Conservation (phyloP, 768 basidiomycete species). For the Pleurotus djamor region DNA sequence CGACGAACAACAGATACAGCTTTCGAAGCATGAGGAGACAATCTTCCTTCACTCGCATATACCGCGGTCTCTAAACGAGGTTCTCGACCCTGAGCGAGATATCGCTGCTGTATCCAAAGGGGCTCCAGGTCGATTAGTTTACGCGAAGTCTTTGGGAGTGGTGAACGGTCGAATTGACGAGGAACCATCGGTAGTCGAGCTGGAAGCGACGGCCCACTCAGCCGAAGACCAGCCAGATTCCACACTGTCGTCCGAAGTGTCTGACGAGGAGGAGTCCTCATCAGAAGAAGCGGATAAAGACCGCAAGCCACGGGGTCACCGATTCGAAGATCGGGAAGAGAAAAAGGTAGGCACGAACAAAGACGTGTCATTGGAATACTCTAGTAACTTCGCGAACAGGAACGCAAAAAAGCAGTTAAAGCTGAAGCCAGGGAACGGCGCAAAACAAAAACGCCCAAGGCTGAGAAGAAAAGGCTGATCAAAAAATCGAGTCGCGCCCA, state of each 20-base stretch:
- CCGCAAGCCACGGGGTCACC: constrained; percentile 76
- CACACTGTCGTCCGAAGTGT: constrained; percentile 18
- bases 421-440: constrained; percentile 85
- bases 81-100: constrained; percentile 94
- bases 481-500: constrained; percentile 44
- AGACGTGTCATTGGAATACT: background rate
- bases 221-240: constrained; percentile 7
- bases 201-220: background rate
- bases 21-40: constrained; percentile 71
- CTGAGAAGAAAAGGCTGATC: constrained; percentile 86
- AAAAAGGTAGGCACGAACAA: constrained; percentile 66
- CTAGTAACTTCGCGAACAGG: constrained; percentile 42
- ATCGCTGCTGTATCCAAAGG: constrained; percentile 73
- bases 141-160: constrained; percentile 83
- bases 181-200: background rate
- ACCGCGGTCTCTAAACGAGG: constrained; percentile 87
- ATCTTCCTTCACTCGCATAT: constrained; percentile 93
- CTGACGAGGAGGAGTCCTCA: constrained; percentile 25
- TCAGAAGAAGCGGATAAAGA: constrained; percentile 35
- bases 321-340: constrained; percentile 87
- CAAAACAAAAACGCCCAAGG: constrained; percentile 93
- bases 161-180: constrained; percentile 35
- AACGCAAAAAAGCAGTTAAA: constrained; percentile 88
- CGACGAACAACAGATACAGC: constrained; percentile 14
- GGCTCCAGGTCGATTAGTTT: constrained; percentile 75